Base-by-base conservation (phyloP, 1,284 basidiomycete species). In the Cystobasidium pallidum region DNA sequence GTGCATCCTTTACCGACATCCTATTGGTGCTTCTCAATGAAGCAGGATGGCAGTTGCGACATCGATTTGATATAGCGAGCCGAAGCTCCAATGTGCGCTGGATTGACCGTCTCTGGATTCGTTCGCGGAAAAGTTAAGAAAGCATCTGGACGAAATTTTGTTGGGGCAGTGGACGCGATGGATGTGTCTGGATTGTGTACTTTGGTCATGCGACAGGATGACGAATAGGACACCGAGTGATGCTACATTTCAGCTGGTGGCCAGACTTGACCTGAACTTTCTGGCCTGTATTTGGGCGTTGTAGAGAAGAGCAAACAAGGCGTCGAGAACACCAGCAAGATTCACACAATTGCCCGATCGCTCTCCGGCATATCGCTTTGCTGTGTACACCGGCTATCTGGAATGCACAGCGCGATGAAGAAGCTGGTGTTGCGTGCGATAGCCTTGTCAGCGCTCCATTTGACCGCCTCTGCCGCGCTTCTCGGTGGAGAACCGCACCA, bases 31-130 rank as follows among this genome's bases (percentile, higher is more conserved):
- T 41, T 32, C 26, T 19, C 30, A 24, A 45, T 1, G 47, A 49
- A 19, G n/a, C 43, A 61, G 39, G 58, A 61, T 43, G 58, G 39
- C 62, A 64, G 62, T 64, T 64, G 62, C 62, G 62, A 47, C 45
- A 64, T 36, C 24, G 34, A 52, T 32, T 2, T 36, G 15, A 11
- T n/a, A 49, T 45, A 45, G 19, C 21, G 54, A 57, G 54, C 54
- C 54, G 54, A 57, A 47, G 43, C 58, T 47, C 43, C 58, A 47
- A 43, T 51, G 62, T 17, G 39, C 62, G 62, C 62, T 64, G 62
- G 62, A 64, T 32, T 19, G 62, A 64, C 62, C 62, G 47, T 47
- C 28, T 8, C 15, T 45, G 43, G 43, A 19, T 19, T 39, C 7
- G 36, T 7, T 39, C 36, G 36, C 7, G 43, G 43, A 45, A 45